Evolutionary conservation across 441 rosid species (phyloP).

Genomic region (Capsella rubella): DNA sequence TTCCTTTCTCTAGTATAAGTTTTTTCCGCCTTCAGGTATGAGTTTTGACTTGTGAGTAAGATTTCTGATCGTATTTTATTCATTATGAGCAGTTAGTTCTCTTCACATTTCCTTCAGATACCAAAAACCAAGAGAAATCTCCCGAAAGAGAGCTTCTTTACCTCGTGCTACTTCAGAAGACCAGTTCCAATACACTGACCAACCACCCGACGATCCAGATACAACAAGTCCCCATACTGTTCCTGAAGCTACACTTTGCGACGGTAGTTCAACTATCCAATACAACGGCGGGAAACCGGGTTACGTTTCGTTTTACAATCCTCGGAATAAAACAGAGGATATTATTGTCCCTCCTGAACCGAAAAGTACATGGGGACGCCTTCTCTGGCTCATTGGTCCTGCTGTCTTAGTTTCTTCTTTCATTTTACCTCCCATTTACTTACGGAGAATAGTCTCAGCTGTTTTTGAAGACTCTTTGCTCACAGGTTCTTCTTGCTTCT

Average conservation of each 20-base stretch:
- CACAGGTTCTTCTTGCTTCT: conserved; percentile 61
- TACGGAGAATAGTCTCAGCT: conserved; percentile 73
- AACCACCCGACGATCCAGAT: conserved; percentile 47
- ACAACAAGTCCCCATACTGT: conserved; percentile 41
- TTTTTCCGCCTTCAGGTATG: background rate
- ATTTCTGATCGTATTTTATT: conserved; percentile 38
- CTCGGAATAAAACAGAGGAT: conserved; percentile 55
- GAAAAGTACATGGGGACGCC: conserved; percentile 57
- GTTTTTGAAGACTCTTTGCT: conserved; percentile 92
- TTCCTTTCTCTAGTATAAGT: conserved; percentile 24
- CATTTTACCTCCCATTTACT: conserved; percentile 83
- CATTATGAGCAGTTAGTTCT: conserved; percentile 46
- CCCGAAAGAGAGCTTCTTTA: conserved; percentile 47
- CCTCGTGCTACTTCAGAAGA: conserved; percentile 55
- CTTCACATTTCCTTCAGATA: conserved; percentile 42
- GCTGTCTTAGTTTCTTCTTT: conserved; percentile 92
- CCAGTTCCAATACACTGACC: conserved; percentile 50
- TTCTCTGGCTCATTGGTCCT: conserved; percentile 87
- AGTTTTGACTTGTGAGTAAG: conserved; percentile 23
- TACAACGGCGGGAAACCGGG: conserved; percentile 81
- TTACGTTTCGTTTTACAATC: conserved; percentile 79
- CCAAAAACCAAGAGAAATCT: conserved; percentile 46
- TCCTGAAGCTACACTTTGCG: conserved; percentile 49
- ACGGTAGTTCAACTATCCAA: conserved; percentile 47
- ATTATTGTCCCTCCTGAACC: conserved; percentile 42